These are phyloP conservation scores for Coffea canephora DNA, from an alignment of 257 asterid species.

Conservation along the genomic window DNA sequence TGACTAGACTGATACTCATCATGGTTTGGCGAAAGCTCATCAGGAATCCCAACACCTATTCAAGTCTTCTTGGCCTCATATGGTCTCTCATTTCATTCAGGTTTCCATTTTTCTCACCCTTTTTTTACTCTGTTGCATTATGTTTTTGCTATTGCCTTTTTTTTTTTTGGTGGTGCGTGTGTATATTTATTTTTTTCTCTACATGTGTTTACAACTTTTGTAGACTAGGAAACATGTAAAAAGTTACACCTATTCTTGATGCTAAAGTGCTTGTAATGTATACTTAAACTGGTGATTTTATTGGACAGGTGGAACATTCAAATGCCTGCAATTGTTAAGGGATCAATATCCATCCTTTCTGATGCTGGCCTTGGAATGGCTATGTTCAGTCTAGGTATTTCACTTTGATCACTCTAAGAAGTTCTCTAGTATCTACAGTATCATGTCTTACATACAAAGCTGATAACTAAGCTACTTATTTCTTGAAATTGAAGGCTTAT, in stretches of 20 bases:
- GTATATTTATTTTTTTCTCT: too few species aligned
- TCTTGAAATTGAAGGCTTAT: slow-evolving; percentile 47
- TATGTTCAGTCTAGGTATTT: slow-evolving; percentile 82
- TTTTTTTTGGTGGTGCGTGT: not conserved
- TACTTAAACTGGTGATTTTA: not conserved
- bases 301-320: slow-evolving; percentile 72
- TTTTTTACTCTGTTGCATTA: not conserved
- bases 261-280: too few species aligned
- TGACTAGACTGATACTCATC: slow-evolving; percentile 86
- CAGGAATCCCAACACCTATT: slow-evolving; percentile 91
- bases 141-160: not conserved
- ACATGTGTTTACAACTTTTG: not conserved
- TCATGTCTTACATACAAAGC: not conserved
- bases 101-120: slow-evolving; percentile 24
- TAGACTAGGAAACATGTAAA: not conserved
- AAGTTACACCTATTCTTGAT: not conserved
- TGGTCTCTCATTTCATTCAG: slow-evolving; percentile 92
- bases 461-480: not conserved
- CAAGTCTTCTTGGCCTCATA: slow-evolving; percentile 74
- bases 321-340: slow-evolving; percentile 82
- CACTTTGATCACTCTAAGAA: not conserved
- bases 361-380: slow-evolving; percentile 99
- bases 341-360: slow-evolving; percentile 83
- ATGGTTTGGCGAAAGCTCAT: slow-evolving; percentile 97
- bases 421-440: not conserved